phyloP scores from a whole-genome alignment of 495 filamentous ascomycete genomes.

The Cladorrhinum samala region DNA sequence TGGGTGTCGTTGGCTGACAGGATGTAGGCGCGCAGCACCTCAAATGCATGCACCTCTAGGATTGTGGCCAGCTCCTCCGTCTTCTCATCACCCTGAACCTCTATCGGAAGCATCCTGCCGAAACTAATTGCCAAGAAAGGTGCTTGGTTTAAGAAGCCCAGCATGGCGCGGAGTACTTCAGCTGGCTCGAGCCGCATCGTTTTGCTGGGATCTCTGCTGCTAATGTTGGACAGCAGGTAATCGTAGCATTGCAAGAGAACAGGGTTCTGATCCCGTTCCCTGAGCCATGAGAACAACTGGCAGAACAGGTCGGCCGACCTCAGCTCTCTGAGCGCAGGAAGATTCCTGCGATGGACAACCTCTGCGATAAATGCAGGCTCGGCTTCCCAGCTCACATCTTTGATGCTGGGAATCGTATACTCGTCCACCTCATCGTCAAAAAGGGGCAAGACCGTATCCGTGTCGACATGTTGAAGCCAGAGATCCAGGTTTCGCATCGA shows the following conservation, averaged over 20 bases:
- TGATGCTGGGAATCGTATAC: conserved; percentile 33
- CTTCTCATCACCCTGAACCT: conserved; percentile 10
- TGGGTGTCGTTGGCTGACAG: conserved; percentile 28
- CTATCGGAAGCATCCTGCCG: conserved; percentile 18
- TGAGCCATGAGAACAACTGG: conserved; percentile 28
- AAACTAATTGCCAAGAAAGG: conserved; percentile 27
- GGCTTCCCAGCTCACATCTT: conserved; percentile 25
- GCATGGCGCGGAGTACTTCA: conserved; percentile 13
- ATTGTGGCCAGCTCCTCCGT: neutral
- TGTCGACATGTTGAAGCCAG: conserved; percentile 45
- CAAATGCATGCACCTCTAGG: conserved; percentile 15
- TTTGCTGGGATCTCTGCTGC: neutral
- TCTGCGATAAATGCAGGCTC: conserved; percentile 23
- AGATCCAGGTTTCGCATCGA: conserved; percentile 42
- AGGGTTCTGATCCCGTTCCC: conserved; percentile 22
- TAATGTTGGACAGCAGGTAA: conserved; percentile 16
- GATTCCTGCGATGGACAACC: conserved; percentile 26
- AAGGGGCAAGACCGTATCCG: conserved; percentile 36
- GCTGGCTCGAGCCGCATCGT: neutral
- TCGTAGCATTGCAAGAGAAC: conserved; percentile 21
- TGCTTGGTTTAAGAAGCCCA: conserved; percentile 14
- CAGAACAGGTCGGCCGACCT: conserved; percentile 14
- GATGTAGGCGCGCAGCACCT: conserved; percentile 27
- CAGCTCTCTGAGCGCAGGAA: conserved; percentile 20
- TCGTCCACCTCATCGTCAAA: conserved; percentile 37